These are phyloP conservation scores for Penicillium sp. DNA, from an alignment of 2,329 filamentous ascomycete genomes.

Conservation along the genomic window DNA sequence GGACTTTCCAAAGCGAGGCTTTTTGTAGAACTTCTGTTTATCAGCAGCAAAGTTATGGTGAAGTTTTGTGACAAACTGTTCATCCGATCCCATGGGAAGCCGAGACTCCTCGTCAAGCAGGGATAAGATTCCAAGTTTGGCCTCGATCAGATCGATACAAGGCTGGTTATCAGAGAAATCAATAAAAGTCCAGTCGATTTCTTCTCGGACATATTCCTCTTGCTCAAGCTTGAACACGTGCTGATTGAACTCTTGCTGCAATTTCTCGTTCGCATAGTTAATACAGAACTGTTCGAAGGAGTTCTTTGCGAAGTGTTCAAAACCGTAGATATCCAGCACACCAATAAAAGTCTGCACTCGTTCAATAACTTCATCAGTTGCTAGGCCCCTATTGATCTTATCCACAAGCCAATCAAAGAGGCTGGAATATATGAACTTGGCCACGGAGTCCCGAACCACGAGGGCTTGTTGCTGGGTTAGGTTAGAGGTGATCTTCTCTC, in stretches of 20 bases:
- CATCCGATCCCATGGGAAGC: slow-evolving; percentile 94
- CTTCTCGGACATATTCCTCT: slow-evolving; percentile 91
- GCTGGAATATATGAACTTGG: slow-evolving; percentile 98
- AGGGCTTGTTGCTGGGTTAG: slow-evolving; percentile 88
- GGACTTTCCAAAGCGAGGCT: slow-evolving; percentile 95
- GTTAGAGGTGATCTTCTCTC: slow-evolving; percentile 97
- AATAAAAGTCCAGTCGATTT: slow-evolving; percentile 99
- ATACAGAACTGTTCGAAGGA: slow-evolving; percentile 99
- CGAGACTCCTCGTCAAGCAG: slow-evolving; percentile 95
- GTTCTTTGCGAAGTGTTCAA: slow-evolving; percentile 99
- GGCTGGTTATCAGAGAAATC: slow-evolving; percentile 99
- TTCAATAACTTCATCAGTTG: slow-evolving; percentile 80
- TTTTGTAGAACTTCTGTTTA: slow-evolving; percentile 98
- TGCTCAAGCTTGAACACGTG: slow-evolving; percentile 99
- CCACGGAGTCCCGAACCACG: slow-evolving; percentile 94
- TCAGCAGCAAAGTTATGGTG: slow-evolving; percentile 88
- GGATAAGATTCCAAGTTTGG: slow-evolving; percentile 88
- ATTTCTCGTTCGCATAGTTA: slow-evolving; percentile 99
- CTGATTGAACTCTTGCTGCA: slow-evolving; percentile 98
- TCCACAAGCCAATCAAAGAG: slow-evolving; percentile 99
- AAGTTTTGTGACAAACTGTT: slow-evolving; percentile 93
- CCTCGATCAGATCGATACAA: slow-evolving; percentile 97
- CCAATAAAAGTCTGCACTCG: slow-evolving; percentile 90
- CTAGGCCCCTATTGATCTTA: slow-evolving; percentile 86
- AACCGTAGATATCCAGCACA: slow-evolving; percentile 98